phyloP scores from a whole-genome alignment of 2,329 filamentous ascomycete genomes.

The Ceratocystis lukuohia region DNA sequence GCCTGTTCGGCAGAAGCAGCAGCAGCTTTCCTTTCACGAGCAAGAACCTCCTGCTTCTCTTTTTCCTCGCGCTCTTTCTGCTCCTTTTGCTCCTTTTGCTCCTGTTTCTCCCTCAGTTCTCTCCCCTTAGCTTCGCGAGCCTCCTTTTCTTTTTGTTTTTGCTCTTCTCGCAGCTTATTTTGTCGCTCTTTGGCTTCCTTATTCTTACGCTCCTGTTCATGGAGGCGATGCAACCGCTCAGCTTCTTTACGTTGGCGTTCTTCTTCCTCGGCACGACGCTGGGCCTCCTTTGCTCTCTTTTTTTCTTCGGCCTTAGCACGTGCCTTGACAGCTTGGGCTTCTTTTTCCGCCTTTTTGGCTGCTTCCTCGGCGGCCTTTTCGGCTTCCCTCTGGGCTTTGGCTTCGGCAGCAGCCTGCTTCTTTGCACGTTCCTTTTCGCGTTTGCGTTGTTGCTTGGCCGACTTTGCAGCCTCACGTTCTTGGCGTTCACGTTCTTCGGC shows the following conservation, averaged over 20 bases:
- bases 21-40: constrained; percentile 2
- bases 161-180: constrained; percentile 74
- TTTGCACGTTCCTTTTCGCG: constrained; percentile 88
- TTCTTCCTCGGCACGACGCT: constrained; percentile 82
- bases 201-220: constrained; percentile 79
- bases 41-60: constrained; percentile 6
- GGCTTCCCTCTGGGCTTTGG: constrained; percentile 74
- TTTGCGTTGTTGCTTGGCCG: constrained; percentile 84
- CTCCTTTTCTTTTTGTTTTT: constrained; percentile 67
- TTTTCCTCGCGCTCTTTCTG: constrained; percentile 33
- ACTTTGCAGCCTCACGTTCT: constrained; percentile 80
- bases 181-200: constrained; percentile 46
- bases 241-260: constrained; percentile 73
- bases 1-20: neutral
- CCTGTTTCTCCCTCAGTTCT: constrained; percentile 36
- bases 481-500: constrained; percentile 67
- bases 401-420: constrained; percentile 79
- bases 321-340: constrained; percentile 67
- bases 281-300: constrained; percentile 77
- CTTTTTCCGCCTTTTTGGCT: constrained; percentile 59
- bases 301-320: constrained; percentile 76
- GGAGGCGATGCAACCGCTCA: constrained; percentile 62
- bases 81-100: constrained; percentile 19
- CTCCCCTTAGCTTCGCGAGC: constrained; percentile 57
- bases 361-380: constrained; percentile 82